These are phyloP conservation scores for Parathielavia appendiculata DNA, from an alignment of 495 filamentous ascomycete genomes.

Conservation along the genomic window DNA sequence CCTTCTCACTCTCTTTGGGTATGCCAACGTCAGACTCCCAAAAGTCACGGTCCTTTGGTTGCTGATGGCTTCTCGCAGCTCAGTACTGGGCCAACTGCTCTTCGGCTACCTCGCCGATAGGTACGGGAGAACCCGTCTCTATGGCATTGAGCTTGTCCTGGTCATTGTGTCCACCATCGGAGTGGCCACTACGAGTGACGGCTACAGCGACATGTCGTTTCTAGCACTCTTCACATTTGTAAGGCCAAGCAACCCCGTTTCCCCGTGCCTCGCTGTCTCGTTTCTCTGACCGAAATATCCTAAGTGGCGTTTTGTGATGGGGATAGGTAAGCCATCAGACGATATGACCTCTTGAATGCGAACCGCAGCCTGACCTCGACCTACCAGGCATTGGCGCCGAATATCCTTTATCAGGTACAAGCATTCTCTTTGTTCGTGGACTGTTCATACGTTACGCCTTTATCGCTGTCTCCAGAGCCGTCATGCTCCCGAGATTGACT, in stretches of 20 bases:
- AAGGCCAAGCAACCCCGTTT: background rate
- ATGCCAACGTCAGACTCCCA: slow-evolving; percentile 18
- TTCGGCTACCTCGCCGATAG: slow-evolving; percentile 72
- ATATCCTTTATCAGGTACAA: slow-evolving; percentile 55
- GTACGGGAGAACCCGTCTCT: slow-evolving; percentile 72
- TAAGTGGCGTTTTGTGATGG: slow-evolving; percentile 38
- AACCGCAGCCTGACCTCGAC: slow-evolving; percentile 41
- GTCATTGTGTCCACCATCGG: slow-evolving; percentile 72
- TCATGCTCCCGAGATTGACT: no score
- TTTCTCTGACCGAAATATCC: slow-evolving; percentile 7
- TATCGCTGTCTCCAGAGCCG: no score
- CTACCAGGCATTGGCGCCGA: slow-evolving; percentile 62
- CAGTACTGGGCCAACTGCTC: slow-evolving; percentile 58
- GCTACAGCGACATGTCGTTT: slow-evolving; percentile 41
- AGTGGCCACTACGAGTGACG: slow-evolving; percentile 56
- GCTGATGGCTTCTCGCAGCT: slow-evolving; percentile 7
- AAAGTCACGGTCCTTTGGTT: background rate
- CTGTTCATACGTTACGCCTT: no score
- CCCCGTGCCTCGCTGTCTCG: background rate
- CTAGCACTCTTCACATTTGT: slow-evolving; percentile 36
- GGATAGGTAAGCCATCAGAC: slow-evolving; percentile 24
- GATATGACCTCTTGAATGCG: slow-evolving; percentile 20
- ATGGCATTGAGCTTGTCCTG: slow-evolving; percentile 72
- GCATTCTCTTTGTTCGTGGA: no score
- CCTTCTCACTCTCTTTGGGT: slow-evolving; percentile 55